Evolutionary conservation across 371 early-diverging fungal species (phyloP).

Genomic region (Circinella minor): DNA sequence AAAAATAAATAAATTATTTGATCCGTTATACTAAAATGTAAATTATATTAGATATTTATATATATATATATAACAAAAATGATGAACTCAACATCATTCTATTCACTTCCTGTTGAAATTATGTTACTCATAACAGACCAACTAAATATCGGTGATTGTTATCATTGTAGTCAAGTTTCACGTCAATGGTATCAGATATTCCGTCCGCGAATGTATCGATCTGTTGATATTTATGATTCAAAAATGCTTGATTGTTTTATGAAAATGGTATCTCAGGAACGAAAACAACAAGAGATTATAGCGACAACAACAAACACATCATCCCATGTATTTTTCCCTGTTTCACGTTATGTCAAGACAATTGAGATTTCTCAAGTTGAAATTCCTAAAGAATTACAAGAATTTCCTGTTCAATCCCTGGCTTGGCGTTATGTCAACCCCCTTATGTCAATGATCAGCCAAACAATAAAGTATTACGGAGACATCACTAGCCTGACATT

Average conservation of each 20-base stretch:
- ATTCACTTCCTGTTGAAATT: slow-evolving; percentile 3
- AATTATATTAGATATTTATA: no score
- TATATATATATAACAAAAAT: neutral
- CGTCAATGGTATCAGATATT: slow-evolving; percentile 10
- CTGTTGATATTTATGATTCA: neutral
- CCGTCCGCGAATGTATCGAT: neutral
- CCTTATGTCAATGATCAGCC: neutral
- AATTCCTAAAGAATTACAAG: neutral
- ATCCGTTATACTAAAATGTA: no score
- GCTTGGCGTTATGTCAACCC: slow-evolving; percentile 3
- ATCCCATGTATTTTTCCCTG: neutral
- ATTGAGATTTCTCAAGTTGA: neutral
- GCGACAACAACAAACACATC: no score
- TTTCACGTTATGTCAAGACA: neutral
- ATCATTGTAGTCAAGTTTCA: neutral
- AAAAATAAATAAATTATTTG: no score
- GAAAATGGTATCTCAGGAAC: neutral
- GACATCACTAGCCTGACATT: slow-evolving; percentile 2
- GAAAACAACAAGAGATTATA: neutral
- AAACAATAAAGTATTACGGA: neutral
- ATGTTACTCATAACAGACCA: neutral
- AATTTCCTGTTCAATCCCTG: neutral
- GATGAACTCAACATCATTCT: neutral
- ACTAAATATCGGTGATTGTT: neutral
- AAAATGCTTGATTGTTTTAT: neutral